Percentiles rank a stretch among this genome's conserved stretches.
These are phyloP conservation scores for Pleurozium schreberi DNA, from an alignment of 225 moss, liverwort and hornwort species.

Conservation along the genomic window DNA sequence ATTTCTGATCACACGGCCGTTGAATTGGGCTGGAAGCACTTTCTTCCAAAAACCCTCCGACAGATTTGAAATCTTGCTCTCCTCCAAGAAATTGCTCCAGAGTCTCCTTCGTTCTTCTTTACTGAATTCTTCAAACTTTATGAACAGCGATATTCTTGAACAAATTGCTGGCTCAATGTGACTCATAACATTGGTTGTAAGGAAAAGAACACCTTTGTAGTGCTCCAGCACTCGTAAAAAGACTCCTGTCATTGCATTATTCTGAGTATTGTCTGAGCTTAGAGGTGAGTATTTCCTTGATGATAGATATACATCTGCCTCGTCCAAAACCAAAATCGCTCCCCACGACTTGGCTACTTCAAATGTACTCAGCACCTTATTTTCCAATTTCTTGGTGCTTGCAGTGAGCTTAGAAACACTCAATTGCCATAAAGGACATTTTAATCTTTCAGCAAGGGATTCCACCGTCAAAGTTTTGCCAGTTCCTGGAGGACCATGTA, in stretches of 20 bases:
- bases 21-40: not conserved
- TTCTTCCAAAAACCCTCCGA: not conserved
- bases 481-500: constrained; percentile 38
- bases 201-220: constrained; percentile 28
- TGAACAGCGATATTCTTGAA: constrained; percentile 18
- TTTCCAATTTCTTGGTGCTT: not conserved
- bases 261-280: rapidly evolving
- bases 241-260: constrained; percentile 21
- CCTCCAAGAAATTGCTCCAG: constrained; percentile 6
- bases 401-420: not conserved
- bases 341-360: constrained; percentile 8
- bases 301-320: constrained; percentile 8
- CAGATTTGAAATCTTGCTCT: not conserved
- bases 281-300: not conserved
- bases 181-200: constrained; percentile 12
- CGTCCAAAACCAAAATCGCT: constrained; percentile 8
- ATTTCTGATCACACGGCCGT: constrained; percentile 29
- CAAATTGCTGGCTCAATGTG: constrained; percentile 12
- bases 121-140: constrained; percentile 2
- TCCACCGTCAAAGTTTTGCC: constrained; percentile 56
- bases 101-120: not conserved
- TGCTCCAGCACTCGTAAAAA: constrained; percentile 28
- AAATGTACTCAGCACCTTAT: not conserved
- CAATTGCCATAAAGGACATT: constrained; percentile 36
- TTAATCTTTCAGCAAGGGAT: constrained; percentile 30